Percentiles rank a stretch among this genome's conserved stretches.
Conservation (phyloP, 2,329 filamentous ascomycete genomes). For the Neonectria sp. region DNA sequence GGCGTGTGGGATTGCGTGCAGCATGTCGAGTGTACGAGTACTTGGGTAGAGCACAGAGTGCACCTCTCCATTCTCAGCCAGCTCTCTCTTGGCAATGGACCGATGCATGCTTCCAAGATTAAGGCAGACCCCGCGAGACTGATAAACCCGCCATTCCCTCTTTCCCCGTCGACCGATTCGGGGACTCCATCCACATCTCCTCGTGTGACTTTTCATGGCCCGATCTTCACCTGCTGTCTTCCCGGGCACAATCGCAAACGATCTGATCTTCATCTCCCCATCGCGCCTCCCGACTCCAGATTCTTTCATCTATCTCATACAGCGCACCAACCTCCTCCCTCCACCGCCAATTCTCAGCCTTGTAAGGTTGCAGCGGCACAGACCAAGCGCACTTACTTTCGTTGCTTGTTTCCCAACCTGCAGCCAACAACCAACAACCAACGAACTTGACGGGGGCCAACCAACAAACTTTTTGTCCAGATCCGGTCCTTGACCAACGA, state of each 20-base stretch:
- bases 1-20: neutral
- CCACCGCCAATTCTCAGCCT: slow-evolving; percentile 18
- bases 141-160: slow-evolving; percentile 5
- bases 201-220: neutral
- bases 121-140: neutral
- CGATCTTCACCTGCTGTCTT: neutral
- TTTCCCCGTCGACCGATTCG: neutral
- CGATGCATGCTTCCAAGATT: neutral
- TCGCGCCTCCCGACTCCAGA: neutral
- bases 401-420: slow-evolving; percentile 11
- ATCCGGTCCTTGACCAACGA: slow-evolving; percentile 7
- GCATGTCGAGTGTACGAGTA: neutral
- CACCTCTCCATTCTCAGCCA: neutral
- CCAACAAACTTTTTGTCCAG: slow-evolving; percentile 13
- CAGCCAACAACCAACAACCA: slow-evolving; percentile 16
- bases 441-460: slow-evolving; percentile 10
- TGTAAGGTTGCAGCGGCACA: slow-evolving; percentile 24
- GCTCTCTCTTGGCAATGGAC: slow-evolving; percentile 8
- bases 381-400: neutral
- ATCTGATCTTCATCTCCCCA: slow-evolving; percentile 1
- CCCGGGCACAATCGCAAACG: neutral
- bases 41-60: neutral
- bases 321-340: slow-evolving; percentile 2
- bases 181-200: neutral
- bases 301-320: slow-evolving; percentile 3